Evolutionary conservation across 2,329 filamentous ascomycete genomes (phyloP), one percentile per base, ranked within the genome.

Genomic region (Daldinia sp.): DNA sequence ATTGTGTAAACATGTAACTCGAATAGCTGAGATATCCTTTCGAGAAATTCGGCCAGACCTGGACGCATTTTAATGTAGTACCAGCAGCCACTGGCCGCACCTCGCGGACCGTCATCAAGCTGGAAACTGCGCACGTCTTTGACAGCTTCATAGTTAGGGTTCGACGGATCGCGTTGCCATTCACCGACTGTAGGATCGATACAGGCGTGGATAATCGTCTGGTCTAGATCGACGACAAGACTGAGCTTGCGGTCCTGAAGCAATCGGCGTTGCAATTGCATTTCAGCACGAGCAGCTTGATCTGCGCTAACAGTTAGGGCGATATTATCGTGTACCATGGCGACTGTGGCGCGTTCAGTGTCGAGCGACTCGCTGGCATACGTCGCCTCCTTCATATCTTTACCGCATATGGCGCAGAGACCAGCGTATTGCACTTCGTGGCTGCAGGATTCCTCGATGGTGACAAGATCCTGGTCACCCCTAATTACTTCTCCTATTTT

Each of bases 61-160:
- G 96, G 96, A 39, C 96, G 93, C 82, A 97, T 89, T 83, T 99
- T 99, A 84, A 99, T 97, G 81, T 98, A 99, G 81, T 99, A 99
- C 87, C 92, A 97, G 78, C 92, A 95, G n/a, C 90, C 90, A 54
- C 88, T 86, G 15, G 87, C 83, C 1, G 88, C 82, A 69, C 91
- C 91, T 26, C 90, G 88, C 1, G 91, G 91, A 0, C 90, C 92
- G 74, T 98, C 94, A 71, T 99, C 95, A 44, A 99, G 87, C 82
- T 98, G 93, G 78, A 99, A 99, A 69, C 89, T 89, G 75, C 89
- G 87, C 42, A 99, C 94, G 69, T 97, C 92, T 78, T 94, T 94
- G 75, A 99, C 91, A 4, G 94, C 93, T 20, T 92, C 89, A 79
- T 98, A 90, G 75, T 99, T 99, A 18, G 96, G 94, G 74, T 97